A percentile compares a stretch with the other conserved stretches of the same genome.
Conservation (phyloP, 148 eudicot genomes). For the Arbutus unedo region DNA sequence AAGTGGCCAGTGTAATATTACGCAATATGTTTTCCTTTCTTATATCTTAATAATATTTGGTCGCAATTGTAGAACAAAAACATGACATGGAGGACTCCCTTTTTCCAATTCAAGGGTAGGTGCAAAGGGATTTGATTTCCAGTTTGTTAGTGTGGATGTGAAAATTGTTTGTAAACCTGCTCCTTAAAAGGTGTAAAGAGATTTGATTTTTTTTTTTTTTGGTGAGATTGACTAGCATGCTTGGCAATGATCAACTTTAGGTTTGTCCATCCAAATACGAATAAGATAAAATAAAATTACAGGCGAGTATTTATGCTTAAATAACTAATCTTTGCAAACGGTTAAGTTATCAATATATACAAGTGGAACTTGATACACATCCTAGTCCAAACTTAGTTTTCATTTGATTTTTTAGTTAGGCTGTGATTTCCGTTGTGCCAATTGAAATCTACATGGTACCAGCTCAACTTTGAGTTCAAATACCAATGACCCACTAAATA, state of each 20-base stretch:
- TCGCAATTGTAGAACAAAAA: background rate
- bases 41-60: slow-evolving; percentile 78
- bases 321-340: background rate
- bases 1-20: background rate
- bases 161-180: background rate
- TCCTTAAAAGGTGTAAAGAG: background rate
- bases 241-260: background rate
- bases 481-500: too few relatives aligned
- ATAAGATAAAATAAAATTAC: background rate
- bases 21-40: background rate
- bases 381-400: background rate
- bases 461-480: too few relatives aligned
- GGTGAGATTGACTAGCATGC: slow-evolving; percentile 3
- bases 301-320: background rate
- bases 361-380: too few relatives aligned
- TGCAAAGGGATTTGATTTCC: slow-evolving; percentile 34
- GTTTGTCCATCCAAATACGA: background rate
- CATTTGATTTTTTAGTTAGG: too few relatives aligned
- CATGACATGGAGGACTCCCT: slow-evolving; percentile 14
- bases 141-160: background rate
- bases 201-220: background rate
- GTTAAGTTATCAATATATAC: background rate
- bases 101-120: background rate
- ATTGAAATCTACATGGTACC: too few relatives aligned
- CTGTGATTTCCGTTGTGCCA: too few relatives aligned